Evolutionary conservation across 306 rosid species (phyloP).

Genomic region (Aeschynomene evenia): DNA sequence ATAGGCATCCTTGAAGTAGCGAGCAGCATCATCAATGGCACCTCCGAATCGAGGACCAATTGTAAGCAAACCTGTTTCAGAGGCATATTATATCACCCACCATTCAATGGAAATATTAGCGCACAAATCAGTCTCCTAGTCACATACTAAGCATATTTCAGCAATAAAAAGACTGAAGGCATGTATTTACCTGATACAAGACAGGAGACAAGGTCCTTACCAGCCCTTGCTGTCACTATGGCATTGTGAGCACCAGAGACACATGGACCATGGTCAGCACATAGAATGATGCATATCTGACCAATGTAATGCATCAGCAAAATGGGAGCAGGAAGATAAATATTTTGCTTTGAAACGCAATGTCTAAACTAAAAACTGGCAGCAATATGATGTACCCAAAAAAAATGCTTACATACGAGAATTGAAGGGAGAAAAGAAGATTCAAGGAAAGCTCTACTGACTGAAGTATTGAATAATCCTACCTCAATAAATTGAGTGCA

Average conservation of each 20-base stretch:
- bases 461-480: slow-evolving; percentile 15
- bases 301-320: slow-evolving; percentile 32
- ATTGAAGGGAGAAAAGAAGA: not conserved
- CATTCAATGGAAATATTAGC: not conserved
- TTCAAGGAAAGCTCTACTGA: not conserved
- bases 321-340: not conserved
- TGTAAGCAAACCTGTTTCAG: slow-evolving; percentile 79
- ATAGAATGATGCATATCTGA: slow-evolving; percentile 80
- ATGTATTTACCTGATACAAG: slow-evolving; percentile 69
- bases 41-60: slow-evolving; percentile 96
- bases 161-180: slow-evolving; percentile 3
- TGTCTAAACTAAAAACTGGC: slow-evolving; percentile 3
- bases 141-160: slow-evolving; percentile 9
- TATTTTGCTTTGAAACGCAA: slow-evolving; percentile 4
- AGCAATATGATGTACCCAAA: not conserved
- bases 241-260: slow-evolving; percentile 93
- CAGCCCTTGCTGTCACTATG: slow-evolving; percentile 89
- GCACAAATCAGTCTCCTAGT: not conserved
- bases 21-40: slow-evolving; percentile 87
- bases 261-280: slow-evolving; percentile 97
- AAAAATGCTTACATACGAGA: not conserved
- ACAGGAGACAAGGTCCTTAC: slow-evolving; percentile 82
- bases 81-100: slow-evolving; percentile 29
- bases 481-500: slow-evolving; percentile 89
- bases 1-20: slow-evolving; percentile 82